A percentile compares a stretch with the other conserved stretches of the same genome.
phyloP scores from a whole-genome alignment of 768 basidiomycete species.

The Mycena galericulata region DNA sequence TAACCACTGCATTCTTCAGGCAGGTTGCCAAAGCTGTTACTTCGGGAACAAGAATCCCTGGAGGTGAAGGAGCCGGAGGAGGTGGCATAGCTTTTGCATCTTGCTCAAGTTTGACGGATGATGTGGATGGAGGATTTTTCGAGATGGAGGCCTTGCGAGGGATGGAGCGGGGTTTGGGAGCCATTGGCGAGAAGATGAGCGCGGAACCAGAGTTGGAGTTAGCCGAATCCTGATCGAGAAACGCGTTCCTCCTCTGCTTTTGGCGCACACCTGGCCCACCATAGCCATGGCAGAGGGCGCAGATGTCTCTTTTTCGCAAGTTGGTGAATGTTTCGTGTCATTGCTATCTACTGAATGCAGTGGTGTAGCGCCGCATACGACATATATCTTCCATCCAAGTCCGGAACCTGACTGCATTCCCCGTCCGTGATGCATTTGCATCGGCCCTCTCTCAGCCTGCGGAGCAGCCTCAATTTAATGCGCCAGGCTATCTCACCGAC shows the following conservation, averaged over 20 bases:
- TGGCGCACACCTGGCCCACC: not conserved
- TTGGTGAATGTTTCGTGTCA: slow-evolving; percentile 17
- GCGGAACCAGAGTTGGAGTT: slow-evolving; percentile 17
- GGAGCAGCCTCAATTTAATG: slow-evolving; percentile 69
- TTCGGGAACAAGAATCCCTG: slow-evolving; percentile 72
- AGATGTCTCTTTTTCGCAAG: slow-evolving; percentile 18
- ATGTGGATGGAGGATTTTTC: slow-evolving; percentile 39
- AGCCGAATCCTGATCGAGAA: slow-evolving; percentile 20
- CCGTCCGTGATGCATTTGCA: slow-evolving; percentile 80
- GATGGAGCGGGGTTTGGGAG: slow-evolving; percentile 55
- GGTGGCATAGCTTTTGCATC: slow-evolving; percentile 65
- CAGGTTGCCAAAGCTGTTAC: slow-evolving; percentile 66
- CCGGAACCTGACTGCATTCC: slow-evolving; percentile 87
- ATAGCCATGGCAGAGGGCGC: slow-evolving; percentile 26
- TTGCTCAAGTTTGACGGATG: slow-evolving; percentile 46
- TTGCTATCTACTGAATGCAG: slow-evolving; percentile 22
- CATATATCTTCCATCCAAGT: slow-evolving; percentile 81
- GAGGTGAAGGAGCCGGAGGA: slow-evolving; percentile 58
- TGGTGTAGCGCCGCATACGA: slow-evolving; percentile 76
- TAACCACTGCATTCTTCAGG: slow-evolving; percentile 77
- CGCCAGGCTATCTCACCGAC: slow-evolving; percentile 71
- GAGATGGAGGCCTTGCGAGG: slow-evolving; percentile 44
- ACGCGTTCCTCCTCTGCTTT: no score
- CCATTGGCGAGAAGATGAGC: slow-evolving; percentile 51
- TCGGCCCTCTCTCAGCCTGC: slow-evolving; percentile 79